These are phyloP conservation scores for Beta vulgaris DNA, from an alignment of 148 eudicot genomes.

Conservation along the genomic window DNA sequence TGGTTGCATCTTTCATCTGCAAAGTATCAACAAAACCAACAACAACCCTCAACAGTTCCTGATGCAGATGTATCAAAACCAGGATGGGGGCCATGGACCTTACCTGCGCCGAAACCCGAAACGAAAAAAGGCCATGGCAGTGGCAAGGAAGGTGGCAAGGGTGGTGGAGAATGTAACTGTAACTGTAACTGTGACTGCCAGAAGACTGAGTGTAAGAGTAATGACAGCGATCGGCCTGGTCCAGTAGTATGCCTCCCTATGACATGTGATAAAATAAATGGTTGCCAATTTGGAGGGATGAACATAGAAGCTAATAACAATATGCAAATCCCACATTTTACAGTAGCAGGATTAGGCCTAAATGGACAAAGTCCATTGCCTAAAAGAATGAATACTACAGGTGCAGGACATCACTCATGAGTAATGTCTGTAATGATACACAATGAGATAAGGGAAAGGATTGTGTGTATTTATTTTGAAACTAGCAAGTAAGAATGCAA, in stretches of 20 bases:
- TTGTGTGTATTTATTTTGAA: conserved; percentile 4
- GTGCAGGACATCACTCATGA: conserved; percentile 15
- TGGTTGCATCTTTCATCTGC: background rate
- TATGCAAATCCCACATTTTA: conserved; percentile 15
- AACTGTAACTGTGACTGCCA: conserved; percentile 29
- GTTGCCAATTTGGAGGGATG: conserved; percentile 20
- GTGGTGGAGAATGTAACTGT: conserved; percentile 21
- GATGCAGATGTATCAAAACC: conserved; percentile 28
- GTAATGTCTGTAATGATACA: background rate
- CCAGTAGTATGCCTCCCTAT: conserved; percentile 21
- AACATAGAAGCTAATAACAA: conserved; percentile 6
- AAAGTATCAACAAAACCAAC: background rate
- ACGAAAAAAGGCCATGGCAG: background rate
- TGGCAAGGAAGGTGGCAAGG: background rate
- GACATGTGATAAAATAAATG: conserved; percentile 15
- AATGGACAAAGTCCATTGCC: background rate
- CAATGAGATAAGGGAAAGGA: background rate
- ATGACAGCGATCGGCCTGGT: background rate
- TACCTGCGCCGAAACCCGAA: conserved; percentile 24
- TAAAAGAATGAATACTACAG: conserved; percentile 14
- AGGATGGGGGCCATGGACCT: conserved; percentile 21
- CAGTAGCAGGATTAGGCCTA: background rate
- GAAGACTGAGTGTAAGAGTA: conserved; percentile 13
- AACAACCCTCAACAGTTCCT: background rate
- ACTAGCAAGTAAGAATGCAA: background rate